Percentiles rank a stretch among this genome's conserved stretches.
These are phyloP conservation scores for Podospora pseudocomata DNA, from an alignment of 495 filamentous ascomycete genomes.

Conservation along the genomic window DNA sequence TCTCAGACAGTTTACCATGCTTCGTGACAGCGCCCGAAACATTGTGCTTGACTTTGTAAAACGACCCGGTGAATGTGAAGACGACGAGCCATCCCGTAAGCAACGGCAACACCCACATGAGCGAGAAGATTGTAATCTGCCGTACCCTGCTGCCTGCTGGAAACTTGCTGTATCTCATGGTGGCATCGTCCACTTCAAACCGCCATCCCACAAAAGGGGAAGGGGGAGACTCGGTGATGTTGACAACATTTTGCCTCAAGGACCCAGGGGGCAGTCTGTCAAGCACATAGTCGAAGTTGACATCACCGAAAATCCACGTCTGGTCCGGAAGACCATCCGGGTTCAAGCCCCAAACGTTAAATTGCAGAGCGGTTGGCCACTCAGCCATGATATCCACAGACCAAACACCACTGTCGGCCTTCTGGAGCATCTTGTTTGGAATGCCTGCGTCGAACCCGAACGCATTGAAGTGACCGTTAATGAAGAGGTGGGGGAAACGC, in stretches of 20 bases:
- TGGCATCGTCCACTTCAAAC: slow-evolving; percentile 53
- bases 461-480: slow-evolving; percentile 61
- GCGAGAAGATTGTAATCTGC: slow-evolving; percentile 56
- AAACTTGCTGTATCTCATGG: slow-evolving; percentile 44
- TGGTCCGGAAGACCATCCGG: slow-evolving; percentile 58
- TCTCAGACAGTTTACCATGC: slow-evolving; percentile 28
- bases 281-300: slow-evolving; percentile 55
- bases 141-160: slow-evolving; percentile 53
- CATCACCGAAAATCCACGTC: slow-evolving; percentile 56
- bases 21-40: slow-evolving; percentile 45
- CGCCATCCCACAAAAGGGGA: slow-evolving; percentile 54
- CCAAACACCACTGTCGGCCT: slow-evolving; percentile 50
- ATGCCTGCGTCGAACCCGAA: slow-evolving; percentile 64
- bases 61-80: slow-evolving; percentile 60
- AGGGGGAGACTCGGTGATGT: slow-evolving; percentile 54
- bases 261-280: slow-evolving; percentile 59
- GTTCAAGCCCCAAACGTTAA: slow-evolving; percentile 56
- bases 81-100: slow-evolving; percentile 54
- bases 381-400: slow-evolving; percentile 58
- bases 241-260: slow-evolving; percentile 48
- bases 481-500: slow-evolving; percentile 62
- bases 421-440: slow-evolving; percentile 49
- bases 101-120: slow-evolving; percentile 45
- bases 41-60: slow-evolving; percentile 50
- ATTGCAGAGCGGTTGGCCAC: slow-evolving; percentile 50